These are phyloP conservation scores for Echium plantagineum DNA, from an alignment of 257 asterid genomes.

Conservation along the genomic window DNA sequence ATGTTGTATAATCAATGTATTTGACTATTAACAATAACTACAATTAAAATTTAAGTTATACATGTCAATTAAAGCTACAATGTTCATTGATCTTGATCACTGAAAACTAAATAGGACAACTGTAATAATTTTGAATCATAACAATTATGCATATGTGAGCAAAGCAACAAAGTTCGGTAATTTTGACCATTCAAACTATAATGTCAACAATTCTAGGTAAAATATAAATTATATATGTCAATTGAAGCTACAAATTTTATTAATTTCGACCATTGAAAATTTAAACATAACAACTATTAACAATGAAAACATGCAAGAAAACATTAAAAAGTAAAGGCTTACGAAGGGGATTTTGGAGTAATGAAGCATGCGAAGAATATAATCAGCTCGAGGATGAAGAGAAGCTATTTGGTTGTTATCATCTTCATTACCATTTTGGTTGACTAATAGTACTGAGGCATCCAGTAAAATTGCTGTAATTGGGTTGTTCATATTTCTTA, in stretches of 20 bases:
- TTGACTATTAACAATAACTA: no score
- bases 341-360: constrained; percentile 58
- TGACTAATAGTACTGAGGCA: constrained; percentile 34
- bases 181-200: no score
- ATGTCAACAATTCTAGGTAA: no score
- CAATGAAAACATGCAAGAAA: neutral
- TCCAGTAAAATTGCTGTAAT: constrained; percentile 35
- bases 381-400: constrained; percentile 36
- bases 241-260: no score
- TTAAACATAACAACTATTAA: no score
- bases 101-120: neutral
- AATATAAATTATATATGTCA: no score
- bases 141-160: no score
- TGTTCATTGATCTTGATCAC: neutral
- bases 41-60: no score
- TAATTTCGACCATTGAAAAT: no score
- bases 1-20: no score
- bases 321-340: neutral
- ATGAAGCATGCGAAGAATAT: constrained; percentile 57
- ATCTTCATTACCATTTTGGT: constrained; percentile 15
- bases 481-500: neutral
- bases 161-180: no score
- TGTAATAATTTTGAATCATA: no score
- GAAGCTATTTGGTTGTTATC: constrained; percentile 13
- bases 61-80: neutral